Conservation (phyloP, 73 alveolate genomes). For the Paraurostyla sp. region DNA sequence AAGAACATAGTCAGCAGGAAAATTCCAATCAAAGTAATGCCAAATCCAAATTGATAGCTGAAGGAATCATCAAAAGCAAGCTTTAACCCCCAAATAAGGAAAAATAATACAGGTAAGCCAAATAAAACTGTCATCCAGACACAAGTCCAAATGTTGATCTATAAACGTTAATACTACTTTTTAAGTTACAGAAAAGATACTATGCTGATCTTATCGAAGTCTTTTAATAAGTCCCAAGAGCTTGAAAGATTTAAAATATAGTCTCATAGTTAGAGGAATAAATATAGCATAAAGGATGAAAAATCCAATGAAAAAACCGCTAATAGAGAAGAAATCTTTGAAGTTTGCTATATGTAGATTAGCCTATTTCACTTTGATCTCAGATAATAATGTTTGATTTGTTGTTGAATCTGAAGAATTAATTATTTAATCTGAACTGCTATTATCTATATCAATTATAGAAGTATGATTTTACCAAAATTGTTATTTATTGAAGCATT, state of each 20-base stretch:
- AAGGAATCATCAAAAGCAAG: constrained; percentile 7
- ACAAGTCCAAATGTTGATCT: background rate
- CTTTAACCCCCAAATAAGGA: constrained; percentile 61
- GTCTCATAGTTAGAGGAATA: constrained; percentile 20
- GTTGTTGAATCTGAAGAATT: too few relatives aligned
- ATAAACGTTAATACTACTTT: background rate
- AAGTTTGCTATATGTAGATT: constrained; percentile 34
- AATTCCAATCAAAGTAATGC: constrained; percentile 44
- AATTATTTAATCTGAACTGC: too few relatives aligned
- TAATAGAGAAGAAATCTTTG: constrained; percentile 2
- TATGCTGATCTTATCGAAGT: background rate
- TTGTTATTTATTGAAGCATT: too few relatives aligned
- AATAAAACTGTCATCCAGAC: background rate
- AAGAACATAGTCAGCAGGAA: background rate
- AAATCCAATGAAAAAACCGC: constrained; percentile 30
- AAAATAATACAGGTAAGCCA: background rate
- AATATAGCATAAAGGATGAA: background rate
- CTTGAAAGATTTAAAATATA: background rate
- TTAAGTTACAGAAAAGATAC: background rate
- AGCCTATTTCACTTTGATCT: background rate
- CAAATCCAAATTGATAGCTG: constrained; percentile 61
- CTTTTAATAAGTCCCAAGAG: background rate
- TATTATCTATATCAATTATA: too few relatives aligned
- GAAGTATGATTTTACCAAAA: too few relatives aligned
- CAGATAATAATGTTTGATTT: too few relatives aligned